Evolutionary conservation across 192 early-diverging fungal species (phyloP), one percentile per base, ranked within the genome.

Genomic region (Coemansia erecta): DNA sequence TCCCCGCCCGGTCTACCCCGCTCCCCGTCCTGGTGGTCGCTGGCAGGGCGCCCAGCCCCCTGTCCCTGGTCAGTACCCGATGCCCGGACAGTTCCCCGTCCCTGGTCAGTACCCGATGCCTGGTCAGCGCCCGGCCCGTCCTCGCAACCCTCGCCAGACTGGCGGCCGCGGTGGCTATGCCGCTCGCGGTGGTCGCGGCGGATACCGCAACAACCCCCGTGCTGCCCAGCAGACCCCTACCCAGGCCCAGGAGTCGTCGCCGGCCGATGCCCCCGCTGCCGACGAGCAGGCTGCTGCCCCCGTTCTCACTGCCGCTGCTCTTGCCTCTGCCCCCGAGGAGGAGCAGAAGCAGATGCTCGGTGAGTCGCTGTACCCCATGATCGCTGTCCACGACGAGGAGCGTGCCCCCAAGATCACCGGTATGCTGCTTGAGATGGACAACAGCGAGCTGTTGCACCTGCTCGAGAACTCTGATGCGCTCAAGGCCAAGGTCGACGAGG

Each of bases 401-500:
- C 78, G 83, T 57, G 93, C 95, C 54, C 93, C 94, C 65, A 98
- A 99, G 89, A 93, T 99, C 73, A 98, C 95, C 28, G 97, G 97
- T 59, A 98, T 99, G 95, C 84, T 95, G 56, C 83, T 98, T 50
- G 95, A 99, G 82, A 99, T 98, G 95, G 94, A 98, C 73, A 94
- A 94, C 69, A 73, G 84, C 53, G 97, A 99, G 75, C 80, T 98
- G 53, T 79, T 98, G 58, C 86, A 92, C 74, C 70, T 98, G 56
- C 74, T 97, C 52, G 95, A 95, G 80, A 85, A 86, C 75, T 69
- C 76, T 45, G 87, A 84, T 42, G 92, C 90, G n/a, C 85, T 94
- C 43, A 64, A 83, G 50, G 81, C 58, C 53, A 97, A 95, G 85
- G 85, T 97, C 56, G 61, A 75, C 17, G 94, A 97, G 83, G 94